Conservation (phyloP, 169 alveolate species). For the Eimeria praecox region DNA sequence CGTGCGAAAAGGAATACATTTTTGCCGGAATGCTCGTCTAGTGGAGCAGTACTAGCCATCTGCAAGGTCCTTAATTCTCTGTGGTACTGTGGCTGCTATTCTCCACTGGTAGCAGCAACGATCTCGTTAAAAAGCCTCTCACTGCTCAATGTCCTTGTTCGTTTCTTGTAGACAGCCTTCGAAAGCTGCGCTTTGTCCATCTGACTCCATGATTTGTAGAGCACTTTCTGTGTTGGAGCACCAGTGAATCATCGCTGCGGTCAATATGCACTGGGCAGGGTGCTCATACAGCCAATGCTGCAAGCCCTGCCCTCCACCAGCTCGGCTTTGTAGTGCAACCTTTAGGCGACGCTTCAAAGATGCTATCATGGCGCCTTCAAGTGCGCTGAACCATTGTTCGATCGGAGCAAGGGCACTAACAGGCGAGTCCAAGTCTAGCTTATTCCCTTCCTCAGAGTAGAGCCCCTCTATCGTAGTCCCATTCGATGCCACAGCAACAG, state of each 20-base stretch:
- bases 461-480: conserved; percentile 37
- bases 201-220: background rate
- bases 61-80: background rate
- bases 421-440: conserved; percentile 49
- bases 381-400: conserved; percentile 60
- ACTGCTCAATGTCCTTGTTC: conserved; percentile 59
- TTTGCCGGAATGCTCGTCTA: background rate
- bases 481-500: conserved; percentile 70
- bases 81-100: background rate
- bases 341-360: conserved; percentile 25
- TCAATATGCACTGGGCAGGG: conserved; percentile 75
- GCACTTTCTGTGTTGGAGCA: conserved; percentile 55
- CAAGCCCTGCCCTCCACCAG: conserved; percentile 2
- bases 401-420: conserved; percentile 55
- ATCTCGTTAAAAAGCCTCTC: background rate
- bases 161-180: conserved; percentile 19
- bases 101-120: background rate
- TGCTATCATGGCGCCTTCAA: conserved; percentile 51
- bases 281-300: conserved; percentile 35
- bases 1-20: too few species aligned
- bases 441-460: conserved; percentile 30
- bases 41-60: background rate
- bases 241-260: conserved; percentile 62
- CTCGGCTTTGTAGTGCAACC: conserved; percentile 35
- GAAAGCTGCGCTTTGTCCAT: background rate